These are phyloP conservation scores for Aspergillus diversus DNA, from an alignment of 495 filamentous ascomycete genomes.

Conservation along the genomic window DNA sequence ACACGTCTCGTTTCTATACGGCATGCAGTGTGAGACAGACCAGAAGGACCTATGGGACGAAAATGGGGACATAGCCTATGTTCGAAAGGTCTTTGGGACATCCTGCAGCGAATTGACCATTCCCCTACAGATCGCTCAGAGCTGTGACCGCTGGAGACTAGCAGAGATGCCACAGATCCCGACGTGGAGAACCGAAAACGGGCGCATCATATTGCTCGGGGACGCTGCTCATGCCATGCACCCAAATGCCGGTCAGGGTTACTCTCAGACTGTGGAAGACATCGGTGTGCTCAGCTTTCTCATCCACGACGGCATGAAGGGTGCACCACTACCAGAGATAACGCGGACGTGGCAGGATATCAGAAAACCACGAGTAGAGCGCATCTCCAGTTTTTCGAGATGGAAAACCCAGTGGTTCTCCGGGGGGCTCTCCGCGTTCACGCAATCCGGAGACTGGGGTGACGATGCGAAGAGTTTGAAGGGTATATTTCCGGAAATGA, in stretches of 20 bases:
- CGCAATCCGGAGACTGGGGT: not conserved
- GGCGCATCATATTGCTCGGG: not conserved
- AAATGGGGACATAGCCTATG: not conserved
- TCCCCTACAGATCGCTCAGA: not conserved
- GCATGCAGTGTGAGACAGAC: constrained; percentile 3
- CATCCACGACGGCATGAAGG: constrained; percentile 1
- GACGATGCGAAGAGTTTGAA: constrained; percentile 2
- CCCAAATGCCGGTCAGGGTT: constrained; percentile 2
- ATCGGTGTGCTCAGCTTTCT: constrained; percentile 1
- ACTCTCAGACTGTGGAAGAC: constrained; percentile 2
- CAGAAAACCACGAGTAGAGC: not conserved
- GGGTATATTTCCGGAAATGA: not conserved
- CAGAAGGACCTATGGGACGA: constrained; percentile 5
- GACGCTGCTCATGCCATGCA: constrained; percentile 3
- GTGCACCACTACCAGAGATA: not conserved
- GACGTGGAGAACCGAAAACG: not conserved
- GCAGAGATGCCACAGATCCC: constrained; percentile 2
- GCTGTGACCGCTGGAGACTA: constrained; percentile 3
- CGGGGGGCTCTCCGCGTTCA: not conserved
- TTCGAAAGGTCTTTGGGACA: not conserved
- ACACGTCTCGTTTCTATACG: not conserved
- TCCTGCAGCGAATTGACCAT: constrained; percentile 6
- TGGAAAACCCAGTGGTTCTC: constrained; percentile 8
- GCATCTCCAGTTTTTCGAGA: not conserved
- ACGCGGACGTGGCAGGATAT: constrained; percentile 4